Base-by-base conservation (phyloP, 2,329 filamentous ascomycete genomes). In the Sclerotinia sclerotiorum region DNA sequence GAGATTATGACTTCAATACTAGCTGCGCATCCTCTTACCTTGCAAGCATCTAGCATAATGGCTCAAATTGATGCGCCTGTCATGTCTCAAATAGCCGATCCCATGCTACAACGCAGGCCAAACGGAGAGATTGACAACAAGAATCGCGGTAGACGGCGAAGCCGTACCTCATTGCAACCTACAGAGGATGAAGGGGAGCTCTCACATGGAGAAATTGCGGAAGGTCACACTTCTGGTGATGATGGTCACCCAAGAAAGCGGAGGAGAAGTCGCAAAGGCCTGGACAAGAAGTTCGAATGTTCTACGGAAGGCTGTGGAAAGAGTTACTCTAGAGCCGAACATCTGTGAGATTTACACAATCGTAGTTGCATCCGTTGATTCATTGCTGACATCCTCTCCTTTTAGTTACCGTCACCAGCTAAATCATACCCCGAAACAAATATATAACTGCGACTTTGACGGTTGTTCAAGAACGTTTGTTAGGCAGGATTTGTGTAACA, bases 341-440 rank as follows among this genome's bases (percentile, higher is more conserved):
- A 99, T 82, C 83, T 99, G 82, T 97, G 87, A 84, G 84, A 82
- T 80, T 32, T 54, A 57, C 52, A 21, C 24, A 48, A 44, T 32
- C 42, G 13, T n/a, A 21, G 32, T 32, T 8, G 3, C n/a, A 49
- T 42, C 27, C 52, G 19, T 24, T 32, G 17, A 48, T 21, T 6
- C 46, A 15, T 24, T 67, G 49, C 68, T 74, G 58, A 71, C 63
- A 66, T 67, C 21, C 21, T 27, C 46, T 29, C 29, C 27, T 55
- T 27, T 56, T 70, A 89, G 87, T 57, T 88, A 97, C 81, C 88
- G 95, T 57, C 94, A 98, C 80, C 94, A 98, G 81, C 82, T 98
- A 73, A 99, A 99, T 78, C 95, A 98, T 80, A 90, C 92, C 68
- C 94, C 94, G 24, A 97, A 97, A 80, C 92, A 96, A 77, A 97